A percentile compares a stretch with the other conserved stretches of the same genome.
phyloP scores from a whole-genome alignment of 148 eudicot genomes.

The Diospyros kaki region DNA sequence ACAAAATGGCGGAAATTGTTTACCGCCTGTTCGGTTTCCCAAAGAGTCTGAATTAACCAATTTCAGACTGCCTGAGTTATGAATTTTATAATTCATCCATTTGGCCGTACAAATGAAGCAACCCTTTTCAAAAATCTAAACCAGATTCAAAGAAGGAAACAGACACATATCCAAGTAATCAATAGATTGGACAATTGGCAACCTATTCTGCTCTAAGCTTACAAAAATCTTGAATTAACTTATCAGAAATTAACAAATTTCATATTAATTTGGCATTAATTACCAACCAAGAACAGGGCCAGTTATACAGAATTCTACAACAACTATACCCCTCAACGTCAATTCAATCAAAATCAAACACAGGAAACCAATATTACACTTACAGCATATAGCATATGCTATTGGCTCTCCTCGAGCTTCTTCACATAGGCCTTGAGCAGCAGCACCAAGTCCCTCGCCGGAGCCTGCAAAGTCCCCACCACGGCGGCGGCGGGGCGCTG shows the following conservation, averaged over 20 bases:
- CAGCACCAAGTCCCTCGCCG: conserved; percentile 77
- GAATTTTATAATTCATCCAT: no score
- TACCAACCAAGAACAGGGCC: not conserved
- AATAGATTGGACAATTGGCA: no score
- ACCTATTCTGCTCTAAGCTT: no score
- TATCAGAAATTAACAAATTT: not conserved
- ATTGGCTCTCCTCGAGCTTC: conserved; percentile 51
- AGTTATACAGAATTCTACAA: conserved; percentile 8
- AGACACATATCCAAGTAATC: no score
- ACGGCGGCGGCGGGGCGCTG: conserved; percentile 64
- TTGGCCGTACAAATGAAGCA: no score
- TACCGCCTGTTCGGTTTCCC: no score
- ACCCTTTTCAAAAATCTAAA: no score
- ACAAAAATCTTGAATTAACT: no score
- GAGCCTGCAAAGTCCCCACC: conserved; percentile 73
- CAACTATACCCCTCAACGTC: not conserved
- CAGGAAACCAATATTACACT: conserved; percentile 2
- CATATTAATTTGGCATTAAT: not conserved
- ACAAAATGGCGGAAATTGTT: not conserved
- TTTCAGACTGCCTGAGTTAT: no score
- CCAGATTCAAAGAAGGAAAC: no score
- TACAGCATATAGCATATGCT: not conserved
- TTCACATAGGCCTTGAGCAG: conserved; percentile 72
- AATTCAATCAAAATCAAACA: conserved; percentile 2
- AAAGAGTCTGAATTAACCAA: no score